Evolutionary conservation across 1,284 basidiomycete species (phyloP).

Genomic region (Tilletia horrida): DNA sequence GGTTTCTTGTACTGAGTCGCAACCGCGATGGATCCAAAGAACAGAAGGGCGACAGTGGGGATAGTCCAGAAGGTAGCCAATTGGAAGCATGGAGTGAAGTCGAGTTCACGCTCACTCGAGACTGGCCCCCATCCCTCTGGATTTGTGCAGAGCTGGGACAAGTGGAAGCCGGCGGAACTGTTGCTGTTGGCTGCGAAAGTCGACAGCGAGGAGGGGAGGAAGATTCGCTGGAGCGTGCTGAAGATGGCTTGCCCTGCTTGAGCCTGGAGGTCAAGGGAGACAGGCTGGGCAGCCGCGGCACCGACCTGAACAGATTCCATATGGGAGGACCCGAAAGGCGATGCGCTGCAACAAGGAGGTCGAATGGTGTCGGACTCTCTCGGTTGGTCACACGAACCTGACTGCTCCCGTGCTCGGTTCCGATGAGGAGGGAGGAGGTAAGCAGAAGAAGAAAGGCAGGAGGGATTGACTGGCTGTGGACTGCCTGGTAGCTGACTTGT

Average conservation of each 20-base stretch:
- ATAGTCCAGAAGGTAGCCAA: conserved; percentile 58
- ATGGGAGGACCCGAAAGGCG: too few species aligned
- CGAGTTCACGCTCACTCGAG: conserved; percentile 67
- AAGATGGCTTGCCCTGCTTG: conserved; percentile 14
- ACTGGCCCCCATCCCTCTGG: conserved; percentile 63
- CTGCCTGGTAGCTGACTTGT: too few species aligned
- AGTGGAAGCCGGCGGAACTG: background rate
- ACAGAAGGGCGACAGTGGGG: conserved; percentile 39
- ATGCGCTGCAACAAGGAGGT: background rate
- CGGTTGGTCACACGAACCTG: too few species aligned
- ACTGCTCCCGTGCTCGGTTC: too few species aligned
- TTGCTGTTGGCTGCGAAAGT: background rate
- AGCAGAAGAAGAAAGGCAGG: too few species aligned
- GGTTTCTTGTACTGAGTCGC: conserved; percentile 25
- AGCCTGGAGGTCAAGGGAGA: conserved; percentile 5
- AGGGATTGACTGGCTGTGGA: too few species aligned
- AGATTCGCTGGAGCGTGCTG: background rate
- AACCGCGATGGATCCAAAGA: conserved; percentile 32
- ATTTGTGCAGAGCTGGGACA: conserved; percentile 23
- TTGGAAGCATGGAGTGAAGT: conserved; percentile 80
- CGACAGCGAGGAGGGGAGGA: conserved; percentile 1
- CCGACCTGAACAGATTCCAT: background rate
- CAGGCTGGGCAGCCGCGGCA: background rate
- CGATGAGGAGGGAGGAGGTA: too few species aligned
- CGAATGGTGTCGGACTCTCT: too few species aligned